Conservation (phyloP, 2,329 filamentous ascomycete genomes). For the Monilinia fructicola region DNA sequence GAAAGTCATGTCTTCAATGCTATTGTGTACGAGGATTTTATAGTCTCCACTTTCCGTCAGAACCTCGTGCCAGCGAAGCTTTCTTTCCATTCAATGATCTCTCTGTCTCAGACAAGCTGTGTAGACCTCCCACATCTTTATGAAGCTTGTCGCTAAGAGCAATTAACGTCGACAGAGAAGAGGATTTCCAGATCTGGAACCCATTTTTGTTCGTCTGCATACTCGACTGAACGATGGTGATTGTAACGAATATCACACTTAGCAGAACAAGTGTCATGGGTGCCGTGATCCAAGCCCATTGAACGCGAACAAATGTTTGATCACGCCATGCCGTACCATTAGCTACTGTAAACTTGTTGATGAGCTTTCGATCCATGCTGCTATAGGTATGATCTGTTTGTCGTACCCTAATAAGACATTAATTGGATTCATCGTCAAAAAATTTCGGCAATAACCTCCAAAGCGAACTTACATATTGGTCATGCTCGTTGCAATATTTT, state of each 20-base stretch:
- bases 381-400: not conserved
- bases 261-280: no score
- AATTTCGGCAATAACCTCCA: not conserved
- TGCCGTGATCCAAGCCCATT: no score
- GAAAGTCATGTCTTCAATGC: not conserved
- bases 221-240: not conserved
- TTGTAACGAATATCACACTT: not conserved
- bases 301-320: not conserved
- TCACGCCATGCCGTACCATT: not conserved
- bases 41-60: not conserved
- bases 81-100: not conserved
- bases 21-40: not conserved
- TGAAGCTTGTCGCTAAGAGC: not conserved
- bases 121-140: not conserved
- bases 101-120: not conserved
- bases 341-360: not conserved
- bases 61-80: not conserved
- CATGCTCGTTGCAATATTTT: not conserved
- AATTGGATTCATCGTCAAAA: not conserved
- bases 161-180: not conserved
- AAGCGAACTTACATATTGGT: not conserved
- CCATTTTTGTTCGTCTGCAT: not conserved
- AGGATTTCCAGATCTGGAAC: not conserved
- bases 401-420: not conserved
- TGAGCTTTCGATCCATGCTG: not conserved